phyloP scores from a whole-genome alignment of 345 rosid genomes.

The Hypericum perforatum region DNA sequence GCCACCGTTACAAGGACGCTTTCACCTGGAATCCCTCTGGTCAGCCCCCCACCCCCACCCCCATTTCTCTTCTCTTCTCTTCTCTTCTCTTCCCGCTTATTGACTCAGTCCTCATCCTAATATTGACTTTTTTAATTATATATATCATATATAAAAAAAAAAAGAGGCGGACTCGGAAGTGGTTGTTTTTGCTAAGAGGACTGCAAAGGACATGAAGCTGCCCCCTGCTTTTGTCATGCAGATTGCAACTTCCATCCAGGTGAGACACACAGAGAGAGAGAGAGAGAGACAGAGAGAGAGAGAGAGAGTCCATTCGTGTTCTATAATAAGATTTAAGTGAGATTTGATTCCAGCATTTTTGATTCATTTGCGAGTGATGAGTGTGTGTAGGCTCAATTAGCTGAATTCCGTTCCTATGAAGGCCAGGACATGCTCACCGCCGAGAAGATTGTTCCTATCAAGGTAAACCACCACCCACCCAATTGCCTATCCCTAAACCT shows the following conservation, averaged over 20 bases:
- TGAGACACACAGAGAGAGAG: too few relatives aligned
- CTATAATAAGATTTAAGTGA: too few relatives aligned
- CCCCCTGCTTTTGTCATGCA: constrained; percentile 71
- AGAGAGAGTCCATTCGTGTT: too few relatives aligned
- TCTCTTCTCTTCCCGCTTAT: background rate
- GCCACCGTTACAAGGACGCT: constrained; percentile 79
- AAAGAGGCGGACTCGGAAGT: constrained; percentile 86
- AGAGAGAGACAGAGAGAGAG: too few relatives aligned
- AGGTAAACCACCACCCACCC: constrained; percentile 77
- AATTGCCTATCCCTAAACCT: constrained; percentile 80
- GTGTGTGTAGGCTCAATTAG: constrained; percentile 53
- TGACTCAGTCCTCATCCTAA: background rate
- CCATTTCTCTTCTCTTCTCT: too few relatives aligned
- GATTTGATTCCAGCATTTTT: too few relatives aligned
- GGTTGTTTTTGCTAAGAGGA: constrained; percentile 70
- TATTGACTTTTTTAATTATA: background rate
- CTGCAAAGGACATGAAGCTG: constrained; percentile 88
- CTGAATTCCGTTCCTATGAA: constrained; percentile 76
- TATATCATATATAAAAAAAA: too few relatives aligned
- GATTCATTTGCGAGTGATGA: too few relatives aligned
- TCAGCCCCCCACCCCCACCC: constrained; percentile 4
- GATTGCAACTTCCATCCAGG: constrained; percentile 92
- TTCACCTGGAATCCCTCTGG: constrained; percentile 98
- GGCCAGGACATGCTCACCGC: constrained; percentile 92
- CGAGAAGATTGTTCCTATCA: constrained; percentile 87